phyloP scores from a whole-genome alignment of 805 yeast genomes.

The Candida peoriensis region DNA sequence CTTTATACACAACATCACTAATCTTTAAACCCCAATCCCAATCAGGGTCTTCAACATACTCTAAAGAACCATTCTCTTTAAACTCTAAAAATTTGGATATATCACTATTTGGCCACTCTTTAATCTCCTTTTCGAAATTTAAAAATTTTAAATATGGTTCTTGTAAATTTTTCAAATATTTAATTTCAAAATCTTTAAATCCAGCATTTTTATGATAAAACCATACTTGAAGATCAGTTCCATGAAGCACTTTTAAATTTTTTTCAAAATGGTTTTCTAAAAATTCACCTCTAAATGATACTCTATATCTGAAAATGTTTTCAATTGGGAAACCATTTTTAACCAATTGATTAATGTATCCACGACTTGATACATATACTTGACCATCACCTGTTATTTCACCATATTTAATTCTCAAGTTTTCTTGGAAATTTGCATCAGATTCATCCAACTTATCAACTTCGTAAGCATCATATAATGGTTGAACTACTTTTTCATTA shows the following conservation, averaged over 20 bases:
- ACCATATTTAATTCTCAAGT: conserved; percentile 27
- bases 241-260: conserved; percentile 29
- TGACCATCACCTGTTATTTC: conserved; percentile 34
- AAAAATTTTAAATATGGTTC: conserved; percentile 27
- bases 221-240: conserved; percentile 30
- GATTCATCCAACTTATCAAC: conserved; percentile 11
- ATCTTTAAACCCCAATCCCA: conserved; percentile 34
- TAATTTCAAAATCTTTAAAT: conserved; percentile 21
- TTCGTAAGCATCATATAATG: conserved; percentile 24
- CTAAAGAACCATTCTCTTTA: conserved; percentile 25
- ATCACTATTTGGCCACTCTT: conserved; percentile 25
- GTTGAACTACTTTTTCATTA: conserved; percentile 25
- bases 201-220: conserved; percentile 23
- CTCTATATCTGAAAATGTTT: conserved; percentile 22
- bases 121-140: conserved; percentile 12
- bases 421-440: conserved; percentile 16
- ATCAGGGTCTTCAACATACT: conserved; percentile 24
- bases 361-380: conserved; percentile 34
- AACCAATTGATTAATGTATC: conserved; percentile 26
- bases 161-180: conserved; percentile 19
- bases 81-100: conserved; percentile 22
- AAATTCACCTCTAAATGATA: conserved; percentile 22
- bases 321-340: not conserved
- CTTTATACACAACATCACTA: conserved; percentile 20
- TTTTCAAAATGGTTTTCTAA: conserved; percentile 17